Percentiles rank a stretch among this genome's conserved stretches.
These are phyloP conservation scores for Mycena pura DNA, from an alignment of 768 basidiomycete species.

Conservation along the genomic window DNA sequence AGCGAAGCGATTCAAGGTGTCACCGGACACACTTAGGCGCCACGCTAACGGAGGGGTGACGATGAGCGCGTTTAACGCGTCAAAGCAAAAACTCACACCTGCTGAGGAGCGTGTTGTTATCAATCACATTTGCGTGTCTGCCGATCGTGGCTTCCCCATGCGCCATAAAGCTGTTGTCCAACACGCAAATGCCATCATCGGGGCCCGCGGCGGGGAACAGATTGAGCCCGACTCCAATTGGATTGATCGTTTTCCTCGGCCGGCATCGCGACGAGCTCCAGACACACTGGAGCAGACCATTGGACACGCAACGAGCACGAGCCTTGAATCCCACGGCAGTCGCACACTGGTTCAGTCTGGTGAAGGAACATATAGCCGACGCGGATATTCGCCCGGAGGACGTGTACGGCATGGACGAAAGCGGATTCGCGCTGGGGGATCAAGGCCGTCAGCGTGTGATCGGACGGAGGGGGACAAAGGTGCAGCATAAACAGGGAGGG, in stretches of 20 bases:
- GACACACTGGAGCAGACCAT: conserved; percentile 40
- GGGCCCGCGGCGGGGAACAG: conserved; percentile 14
- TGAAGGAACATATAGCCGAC: conserved; percentile 32
- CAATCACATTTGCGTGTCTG: no score
- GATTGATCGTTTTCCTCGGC: conserved; percentile 36
- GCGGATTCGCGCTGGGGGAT: conserved; percentile 36
- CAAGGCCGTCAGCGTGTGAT: conserved; percentile 36
- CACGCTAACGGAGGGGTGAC: conserved; percentile 27
- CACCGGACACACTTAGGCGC: conserved; percentile 12
- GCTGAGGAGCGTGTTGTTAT: conserved; percentile 38
- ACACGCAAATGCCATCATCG: conserved; percentile 35
- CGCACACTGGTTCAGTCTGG: conserved; percentile 38
- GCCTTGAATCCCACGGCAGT: conserved; percentile 36
- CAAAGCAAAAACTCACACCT: conserved; percentile 34
- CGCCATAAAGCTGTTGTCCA: conserved; percentile 5
- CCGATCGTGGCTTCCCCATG: neutral
- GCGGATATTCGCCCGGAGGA: conserved; percentile 26
- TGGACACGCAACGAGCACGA: conserved; percentile 37
- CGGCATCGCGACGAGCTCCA: conserved; percentile 34
- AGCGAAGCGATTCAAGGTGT: neutral
- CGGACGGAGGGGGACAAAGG: conserved; percentile 30
- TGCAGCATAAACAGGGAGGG: conserved; percentile 39
- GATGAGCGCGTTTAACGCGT: conserved; percentile 31
- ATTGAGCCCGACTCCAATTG: conserved; percentile 35
- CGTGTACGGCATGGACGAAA: conserved; percentile 47